Evolutionary conservation across 2,329 filamentous ascomycete species (phyloP).

Genomic region (Myotisia sp.): DNA sequence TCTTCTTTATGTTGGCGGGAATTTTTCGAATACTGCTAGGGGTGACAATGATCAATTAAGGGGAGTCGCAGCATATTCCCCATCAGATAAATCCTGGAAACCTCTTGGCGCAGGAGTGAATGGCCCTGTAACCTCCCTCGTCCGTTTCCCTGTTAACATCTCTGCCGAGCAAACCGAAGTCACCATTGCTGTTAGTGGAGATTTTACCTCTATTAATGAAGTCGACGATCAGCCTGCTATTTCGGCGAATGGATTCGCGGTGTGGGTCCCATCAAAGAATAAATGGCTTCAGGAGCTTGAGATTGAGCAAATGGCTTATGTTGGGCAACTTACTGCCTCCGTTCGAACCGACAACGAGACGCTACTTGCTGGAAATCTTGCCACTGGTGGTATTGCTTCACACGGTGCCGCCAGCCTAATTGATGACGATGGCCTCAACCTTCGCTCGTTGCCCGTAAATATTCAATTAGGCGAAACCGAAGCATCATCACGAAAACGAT

Average conservation of each 20-base stretch:
- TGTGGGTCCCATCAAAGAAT: conserved; percentile 74
- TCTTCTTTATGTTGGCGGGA: conserved; percentile 65
- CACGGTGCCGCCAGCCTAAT: conserved; percentile 58
- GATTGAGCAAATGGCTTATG: conserved; percentile 49
- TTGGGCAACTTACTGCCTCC: conserved; percentile 58
- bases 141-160: conserved; percentile 66
- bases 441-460: conserved; percentile 36
- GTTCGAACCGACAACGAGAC: conserved; percentile 47
- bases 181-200: conserved; percentile 65
- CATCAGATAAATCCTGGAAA: conserved; percentile 53
- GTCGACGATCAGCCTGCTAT: conserved; percentile 44
- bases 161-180: conserved; percentile 53
- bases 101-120: conserved; percentile 75
- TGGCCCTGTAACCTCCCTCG: conserved; percentile 59
- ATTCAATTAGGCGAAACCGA: conserved; percentile 23
- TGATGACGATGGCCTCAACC: conserved; percentile 19
- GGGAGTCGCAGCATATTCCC: conserved; percentile 65
- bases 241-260: conserved; percentile 59
- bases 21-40: conserved; percentile 60
- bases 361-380: conserved; percentile 71
- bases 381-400: conserved; percentile 57
- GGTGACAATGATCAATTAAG: conserved; percentile 50
- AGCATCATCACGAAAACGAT: conserved; percentile 15
- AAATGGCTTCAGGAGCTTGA: conserved; percentile 80
- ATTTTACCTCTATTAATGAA: conserved; percentile 55